phyloP scores from a whole-genome alignment of 352 stramenopile species.

The Globisporangium carolinianum region DNA sequence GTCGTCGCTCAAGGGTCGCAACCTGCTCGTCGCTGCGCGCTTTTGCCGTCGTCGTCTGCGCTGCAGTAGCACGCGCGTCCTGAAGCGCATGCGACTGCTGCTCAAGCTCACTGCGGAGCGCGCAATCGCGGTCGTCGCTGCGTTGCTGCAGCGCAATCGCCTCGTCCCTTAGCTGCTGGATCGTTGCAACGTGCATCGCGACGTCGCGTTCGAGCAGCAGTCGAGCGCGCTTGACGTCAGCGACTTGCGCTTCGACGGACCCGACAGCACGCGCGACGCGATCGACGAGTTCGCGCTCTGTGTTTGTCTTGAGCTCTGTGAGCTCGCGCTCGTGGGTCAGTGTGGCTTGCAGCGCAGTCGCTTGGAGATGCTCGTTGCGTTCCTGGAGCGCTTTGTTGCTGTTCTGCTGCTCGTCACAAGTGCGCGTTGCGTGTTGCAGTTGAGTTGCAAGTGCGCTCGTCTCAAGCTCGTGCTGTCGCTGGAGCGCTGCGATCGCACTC shows the following conservation, averaged over 20 bases:
- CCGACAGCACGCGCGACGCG: constrained; percentile 47
- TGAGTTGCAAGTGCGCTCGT: constrained; percentile 36
- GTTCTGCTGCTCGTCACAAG: constrained; percentile 31
- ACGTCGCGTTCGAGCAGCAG: constrained; percentile 56
- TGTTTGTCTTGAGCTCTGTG: constrained; percentile 41
- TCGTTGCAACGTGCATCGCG: constrained; percentile 47
- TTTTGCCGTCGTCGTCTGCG: constrained; percentile 23
- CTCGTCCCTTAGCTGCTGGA: constrained; percentile 49
- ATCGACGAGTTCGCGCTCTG: constrained; percentile 43
- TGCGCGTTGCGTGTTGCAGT: constrained; percentile 23
- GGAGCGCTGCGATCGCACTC: constrained; percentile 18
- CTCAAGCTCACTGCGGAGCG: constrained; percentile 25
- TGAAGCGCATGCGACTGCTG: constrained; percentile 37
- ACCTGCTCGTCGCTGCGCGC: constrained; percentile 37
- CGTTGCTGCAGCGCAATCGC: constrained; percentile 43
- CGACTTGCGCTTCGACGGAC: constrained; percentile 52
- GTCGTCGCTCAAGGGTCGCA: constrained; percentile 24
- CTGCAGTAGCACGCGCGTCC: constrained; percentile 29
- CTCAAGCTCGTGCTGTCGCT: constrained; percentile 39
- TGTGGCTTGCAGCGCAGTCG: constrained; percentile 37
- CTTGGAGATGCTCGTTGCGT: constrained; percentile 38
- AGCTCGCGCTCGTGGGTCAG: constrained; percentile 49
- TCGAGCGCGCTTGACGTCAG: constrained; percentile 54
- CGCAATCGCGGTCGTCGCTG: constrained; percentile 24
- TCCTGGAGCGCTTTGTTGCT: constrained; percentile 26